Evolutionary conservation across 495 filamentous ascomycete genomes (phyloP), one percentile per base, ranked within the genome.

Genomic region (Penicillium ucsense): DNA sequence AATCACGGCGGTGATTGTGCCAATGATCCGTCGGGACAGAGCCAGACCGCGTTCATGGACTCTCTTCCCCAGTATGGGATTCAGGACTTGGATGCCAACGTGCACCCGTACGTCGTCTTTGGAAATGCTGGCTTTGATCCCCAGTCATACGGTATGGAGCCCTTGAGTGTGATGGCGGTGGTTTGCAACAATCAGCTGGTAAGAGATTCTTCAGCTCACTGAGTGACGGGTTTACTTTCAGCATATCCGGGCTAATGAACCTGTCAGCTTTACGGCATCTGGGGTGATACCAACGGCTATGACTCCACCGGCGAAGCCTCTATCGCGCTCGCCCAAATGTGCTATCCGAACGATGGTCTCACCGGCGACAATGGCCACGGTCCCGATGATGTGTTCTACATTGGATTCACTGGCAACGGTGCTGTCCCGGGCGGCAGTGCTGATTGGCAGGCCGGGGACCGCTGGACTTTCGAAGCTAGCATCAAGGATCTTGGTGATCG

Each of bases 81-180:
- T 45, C 47, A 58, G 0, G 79, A 86, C 49, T 65, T 86, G 5
- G 68, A 84, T 55, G 70, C 81, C 4, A 75, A 78, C 41, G 66
- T 80, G 29, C 79, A 83, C 51, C 74, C 79, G 2, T 86, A 79
- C 40, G 77, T 84, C 10, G 82, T 86, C 6, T 77, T 86, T 47
- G 82, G 82, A 6, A 86, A 85, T 50, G 58, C 67, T 3, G 68
- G 71, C 20, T 84, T 75, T 53, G 59, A 81, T 46, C 82, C 82
- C 0, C 44, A 66, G 48, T 32, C 63, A 10, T 57, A 70, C 45
- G 75, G 73, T 8, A 70, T 84, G 54, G 49, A 82, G 63, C 80
- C 78, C 4, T 52, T 85, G 50, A 81, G 78, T 50, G 52, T 85
- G 5, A 78, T 84, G 58, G 79, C 79, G 0, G 79, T 85, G 11